Conservation (phyloP, 768 basidiomycete species). For the Boletus patriciae region DNA sequence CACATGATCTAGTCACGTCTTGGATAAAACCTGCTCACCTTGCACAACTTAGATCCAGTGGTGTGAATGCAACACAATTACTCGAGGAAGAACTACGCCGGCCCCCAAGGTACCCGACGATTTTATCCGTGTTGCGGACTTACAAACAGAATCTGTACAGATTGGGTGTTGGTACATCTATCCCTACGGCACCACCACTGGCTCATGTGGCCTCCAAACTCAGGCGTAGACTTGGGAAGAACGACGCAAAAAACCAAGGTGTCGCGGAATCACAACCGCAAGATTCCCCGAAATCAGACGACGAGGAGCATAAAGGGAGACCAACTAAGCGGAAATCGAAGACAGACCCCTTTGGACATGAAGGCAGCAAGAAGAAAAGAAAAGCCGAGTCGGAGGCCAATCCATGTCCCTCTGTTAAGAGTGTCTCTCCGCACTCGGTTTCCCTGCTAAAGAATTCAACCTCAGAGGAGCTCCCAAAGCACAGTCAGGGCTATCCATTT, state of each 20-base stretch:
- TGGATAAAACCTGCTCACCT: slow-evolving; percentile 66
- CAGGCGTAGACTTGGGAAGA: slow-evolving; percentile 55
- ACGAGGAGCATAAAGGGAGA: slow-evolving; percentile 57
- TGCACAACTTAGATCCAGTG: slow-evolving; percentile 34
- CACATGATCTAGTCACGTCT: slow-evolving; percentile 69
- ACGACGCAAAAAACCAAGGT: slow-evolving; percentile 46
- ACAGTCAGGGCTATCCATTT: slow-evolving; percentile 14
- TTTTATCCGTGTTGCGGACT: neutral
- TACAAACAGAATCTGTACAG: slow-evolving; percentile 37
- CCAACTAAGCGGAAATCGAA: slow-evolving; percentile 60
- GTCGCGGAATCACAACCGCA: slow-evolving; percentile 36
- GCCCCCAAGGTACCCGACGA: slow-evolving; percentile 57
- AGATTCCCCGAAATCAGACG: slow-evolving; percentile 36
- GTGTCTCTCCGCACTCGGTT: neutral
- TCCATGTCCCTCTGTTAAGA: neutral
- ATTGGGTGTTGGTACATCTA: slow-evolving; percentile 71
- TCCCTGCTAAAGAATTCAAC: neutral
- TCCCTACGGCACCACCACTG: slow-evolving; percentile 47
- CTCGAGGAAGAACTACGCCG: slow-evolving; percentile 66
- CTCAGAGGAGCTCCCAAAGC: neutral
- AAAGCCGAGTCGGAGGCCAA: slow-evolving; percentile 27
- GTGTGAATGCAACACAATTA: slow-evolving; percentile 46
- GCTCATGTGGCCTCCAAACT: slow-evolving; percentile 61
- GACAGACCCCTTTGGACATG: slow-evolving; percentile 54
- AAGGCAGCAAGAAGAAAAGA: slow-evolving; percentile 45